Evolutionary conservation across 2,329 filamentous ascomycete species (phyloP).

Genomic region (Aspergillus proliferans): DNA sequence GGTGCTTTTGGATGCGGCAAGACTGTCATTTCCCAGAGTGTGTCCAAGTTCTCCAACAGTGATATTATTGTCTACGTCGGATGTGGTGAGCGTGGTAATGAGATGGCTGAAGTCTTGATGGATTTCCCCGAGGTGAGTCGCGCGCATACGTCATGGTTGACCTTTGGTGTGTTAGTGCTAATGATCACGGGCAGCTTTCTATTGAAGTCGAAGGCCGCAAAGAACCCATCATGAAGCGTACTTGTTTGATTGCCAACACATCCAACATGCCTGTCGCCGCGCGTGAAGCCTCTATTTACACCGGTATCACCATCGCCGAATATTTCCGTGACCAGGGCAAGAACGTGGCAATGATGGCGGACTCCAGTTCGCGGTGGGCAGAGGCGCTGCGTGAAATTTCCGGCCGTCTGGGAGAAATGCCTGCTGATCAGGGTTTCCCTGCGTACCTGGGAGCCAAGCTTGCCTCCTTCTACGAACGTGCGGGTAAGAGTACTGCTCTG

Average conservation of each 20-base stretch:
- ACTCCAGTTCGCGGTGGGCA: conserved; percentile 96
- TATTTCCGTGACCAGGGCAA: conserved; percentile 98
- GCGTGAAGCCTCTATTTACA: conserved; percentile 98
- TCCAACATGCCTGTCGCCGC: conserved; percentile 99
- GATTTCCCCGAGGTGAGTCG: conserved; percentile 77
- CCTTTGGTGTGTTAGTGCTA: background rate
- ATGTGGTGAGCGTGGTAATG: conserved; percentile 88
- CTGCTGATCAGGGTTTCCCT: conserved; percentile 98
- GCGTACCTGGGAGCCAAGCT: conserved; percentile 95
- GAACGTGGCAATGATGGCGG: conserved; percentile 99
- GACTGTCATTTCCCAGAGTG: conserved; percentile 96
- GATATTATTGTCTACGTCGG: conserved; percentile 98
- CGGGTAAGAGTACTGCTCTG: conserved; percentile 75
- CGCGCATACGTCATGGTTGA: conserved; percentile 4
- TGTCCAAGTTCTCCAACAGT: conserved; percentile 99
- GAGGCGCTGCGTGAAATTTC: conserved; percentile 98
- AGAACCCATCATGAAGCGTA: conserved; percentile 99
- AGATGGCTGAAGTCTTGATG: conserved; percentile 99
- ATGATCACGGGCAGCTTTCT: conserved; percentile 55
- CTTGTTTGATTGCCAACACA: conserved; percentile 95
- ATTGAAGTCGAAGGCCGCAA: conserved; percentile 91
- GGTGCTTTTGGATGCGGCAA: conserved; percentile 98
- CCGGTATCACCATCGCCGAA: conserved; percentile 87
- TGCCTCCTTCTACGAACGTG: conserved; percentile 98
- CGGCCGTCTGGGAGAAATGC: conserved; percentile 98